Evolutionary conservation across 2,329 filamentous ascomycete species (phyloP).

Genomic region (Phoma herbarum): DNA sequence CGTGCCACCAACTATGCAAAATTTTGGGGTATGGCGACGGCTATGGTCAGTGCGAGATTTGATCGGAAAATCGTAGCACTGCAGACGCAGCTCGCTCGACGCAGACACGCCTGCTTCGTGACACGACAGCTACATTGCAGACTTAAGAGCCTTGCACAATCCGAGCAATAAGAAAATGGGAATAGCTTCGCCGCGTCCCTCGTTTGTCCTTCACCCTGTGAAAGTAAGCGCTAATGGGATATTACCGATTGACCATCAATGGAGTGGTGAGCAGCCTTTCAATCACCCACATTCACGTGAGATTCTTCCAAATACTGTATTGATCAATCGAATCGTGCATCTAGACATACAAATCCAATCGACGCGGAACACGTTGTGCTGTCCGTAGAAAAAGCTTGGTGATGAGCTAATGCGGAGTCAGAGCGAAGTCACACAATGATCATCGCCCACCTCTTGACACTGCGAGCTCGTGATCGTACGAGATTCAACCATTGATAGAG

Average conservation of each 20-base stretch:
- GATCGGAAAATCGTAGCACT: background rate
- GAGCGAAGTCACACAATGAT: background rate
- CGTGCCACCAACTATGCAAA: too few species aligned
- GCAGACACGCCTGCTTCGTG: background rate
- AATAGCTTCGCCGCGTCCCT: background rate
- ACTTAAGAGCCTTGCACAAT: background rate
- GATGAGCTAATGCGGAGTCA: background rate
- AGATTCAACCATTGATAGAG: too few species aligned
- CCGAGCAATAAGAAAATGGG: background rate
- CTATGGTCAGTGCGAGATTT: background rate
- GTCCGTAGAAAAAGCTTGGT: background rate
- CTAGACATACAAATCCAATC: background rate
- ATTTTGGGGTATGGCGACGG: background rate
- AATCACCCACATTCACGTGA: background rate
- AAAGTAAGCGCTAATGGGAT: background rate
- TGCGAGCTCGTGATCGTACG: background rate
- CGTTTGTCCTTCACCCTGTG: background rate
- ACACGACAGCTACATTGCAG: background rate
- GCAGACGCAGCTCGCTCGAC: background rate
- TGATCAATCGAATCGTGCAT: background rate
- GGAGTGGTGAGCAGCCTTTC: background rate
- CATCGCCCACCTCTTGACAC: background rate
- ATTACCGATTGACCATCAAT: background rate
- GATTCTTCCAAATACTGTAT: background rate
- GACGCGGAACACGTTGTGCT: background rate